Conservation (phyloP, 2,329 filamentous ascomycete species). For the Aureobasidium subglaciale region DNA sequence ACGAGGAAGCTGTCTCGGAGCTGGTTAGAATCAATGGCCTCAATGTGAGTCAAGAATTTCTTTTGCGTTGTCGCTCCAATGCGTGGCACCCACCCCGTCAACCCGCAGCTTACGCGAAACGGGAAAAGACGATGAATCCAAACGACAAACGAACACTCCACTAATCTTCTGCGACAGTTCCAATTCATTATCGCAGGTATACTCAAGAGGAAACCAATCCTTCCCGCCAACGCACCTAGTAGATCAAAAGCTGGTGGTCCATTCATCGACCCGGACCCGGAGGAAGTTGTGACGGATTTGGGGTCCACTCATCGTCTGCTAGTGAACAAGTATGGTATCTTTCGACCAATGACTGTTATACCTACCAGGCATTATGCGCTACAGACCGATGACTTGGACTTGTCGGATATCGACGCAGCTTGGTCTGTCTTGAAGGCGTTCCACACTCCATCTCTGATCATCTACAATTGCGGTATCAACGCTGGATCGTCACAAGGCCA, state of each 20-base stretch:
- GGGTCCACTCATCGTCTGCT: conserved; percentile 29
- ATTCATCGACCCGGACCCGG: conserved; percentile 13
- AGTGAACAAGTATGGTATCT: conserved; percentile 33
- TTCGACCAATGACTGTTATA: conserved; percentile 32
- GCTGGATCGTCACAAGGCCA: conserved; percentile 38
- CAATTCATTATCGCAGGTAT: conserved; percentile 13
- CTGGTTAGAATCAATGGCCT: conserved; percentile 14
- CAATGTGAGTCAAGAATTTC: not conserved
- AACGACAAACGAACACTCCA: no score
- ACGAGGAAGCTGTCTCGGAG: conserved; percentile 1
- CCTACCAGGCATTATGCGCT: conserved; percentile 33
- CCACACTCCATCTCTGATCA: conserved; percentile 29
- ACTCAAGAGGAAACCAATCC: conserved; percentile 15
- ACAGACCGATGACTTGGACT: conserved; percentile 34
- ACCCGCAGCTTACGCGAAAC: not conserved
- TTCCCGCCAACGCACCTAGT: conserved; percentile 9
- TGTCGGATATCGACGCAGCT: conserved; percentile 30
- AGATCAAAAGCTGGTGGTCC: conserved; percentile 13
- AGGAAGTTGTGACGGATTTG: conserved; percentile 24
- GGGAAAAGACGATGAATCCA: not conserved
- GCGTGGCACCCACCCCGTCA: no score
- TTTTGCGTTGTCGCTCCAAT: not conserved
- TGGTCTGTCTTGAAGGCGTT: conserved; percentile 31
- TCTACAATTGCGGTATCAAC: conserved; percentile 42
- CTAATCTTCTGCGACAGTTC: not conserved